These are phyloP conservation scores for Fusarium marasasianum DNA, from an alignment of 2,329 filamentous ascomycete species.

Conservation along the genomic window DNA sequence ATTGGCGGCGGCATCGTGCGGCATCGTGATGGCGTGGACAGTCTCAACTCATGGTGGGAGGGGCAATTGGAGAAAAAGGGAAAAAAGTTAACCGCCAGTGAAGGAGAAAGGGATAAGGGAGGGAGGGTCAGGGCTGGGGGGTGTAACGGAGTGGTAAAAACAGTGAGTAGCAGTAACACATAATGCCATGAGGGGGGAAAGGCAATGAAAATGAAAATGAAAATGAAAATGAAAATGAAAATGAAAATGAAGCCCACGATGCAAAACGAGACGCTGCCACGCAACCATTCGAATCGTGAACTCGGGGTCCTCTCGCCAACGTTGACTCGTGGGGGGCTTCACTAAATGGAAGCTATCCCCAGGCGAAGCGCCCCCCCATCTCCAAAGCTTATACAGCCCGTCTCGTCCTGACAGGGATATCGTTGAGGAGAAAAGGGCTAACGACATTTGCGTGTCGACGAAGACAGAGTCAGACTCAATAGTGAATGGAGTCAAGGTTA, in stretches of 20 bases:
- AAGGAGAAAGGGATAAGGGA: slow-evolving; percentile 7
- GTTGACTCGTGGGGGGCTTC: background rate
- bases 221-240: slow-evolving; percentile 5
- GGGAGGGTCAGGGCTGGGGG: slow-evolving; percentile 15
- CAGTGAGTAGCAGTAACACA: background rate
- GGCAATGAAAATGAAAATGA: slow-evolving; percentile 10
- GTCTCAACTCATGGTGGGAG: slow-evolving; percentile 34
- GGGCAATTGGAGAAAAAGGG: slow-evolving; percentile 24
- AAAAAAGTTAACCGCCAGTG: background rate
- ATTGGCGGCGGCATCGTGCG: slow-evolving; percentile 20
- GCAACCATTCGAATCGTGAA: background rate
- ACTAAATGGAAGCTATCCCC: slow-evolving; percentile 3
- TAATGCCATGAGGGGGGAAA: background rate
- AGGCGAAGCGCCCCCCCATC: slow-evolving; percentile 13
- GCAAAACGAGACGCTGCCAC: slow-evolving; percentile 22
- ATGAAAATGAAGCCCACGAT: slow-evolving; percentile 29
- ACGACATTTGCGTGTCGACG: slow-evolving; percentile 7
- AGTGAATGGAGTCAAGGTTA: slow-evolving; percentile 7
- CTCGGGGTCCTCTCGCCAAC: background rate
- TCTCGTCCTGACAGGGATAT: slow-evolving; percentile 20
- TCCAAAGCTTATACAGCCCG: slow-evolving; percentile 23
- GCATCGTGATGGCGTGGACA: slow-evolving; percentile 12
- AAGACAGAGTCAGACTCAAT: slow-evolving; percentile 11
- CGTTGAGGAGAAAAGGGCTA: background rate
- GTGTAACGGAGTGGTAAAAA: slow-evolving; percentile 2